phyloP scores from a whole-genome alignment of 306 rosid species.

The Alnus rubra region DNA sequence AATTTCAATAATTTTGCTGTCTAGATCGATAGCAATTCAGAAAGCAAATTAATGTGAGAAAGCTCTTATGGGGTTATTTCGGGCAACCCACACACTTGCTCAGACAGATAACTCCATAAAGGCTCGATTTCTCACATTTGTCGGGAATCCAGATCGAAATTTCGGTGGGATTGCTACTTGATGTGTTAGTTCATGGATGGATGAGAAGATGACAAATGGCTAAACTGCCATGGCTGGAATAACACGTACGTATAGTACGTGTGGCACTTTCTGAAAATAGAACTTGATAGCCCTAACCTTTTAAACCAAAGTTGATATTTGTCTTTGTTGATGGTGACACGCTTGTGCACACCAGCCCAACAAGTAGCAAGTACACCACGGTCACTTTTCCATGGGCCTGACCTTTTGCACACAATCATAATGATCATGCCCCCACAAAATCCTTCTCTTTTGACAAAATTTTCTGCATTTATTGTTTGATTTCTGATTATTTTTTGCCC shows the following conservation, averaged over 20 bases:
- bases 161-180: background rate
- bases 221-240: background rate
- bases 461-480: background rate
- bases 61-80: no score
- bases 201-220: background rate
- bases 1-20: no score
- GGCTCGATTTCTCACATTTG: no score
- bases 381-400: background rate
- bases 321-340: background rate
- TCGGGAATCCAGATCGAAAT: background rate
- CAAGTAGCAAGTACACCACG: background rate
- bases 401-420: background rate
- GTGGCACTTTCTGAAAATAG: no score
- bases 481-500: background rate
- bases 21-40: no score
- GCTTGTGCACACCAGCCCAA: background rate
- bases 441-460: background rate
- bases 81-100: no score
- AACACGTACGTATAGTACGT: no score
- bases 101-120: no score
- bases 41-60: no score
- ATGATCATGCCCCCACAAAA: background rate
- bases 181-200: background rate
- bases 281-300: background rate
- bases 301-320: background rate